Conservation (phyloP, 2,329 filamentous ascomycete genomes). For the Aspergillus fischeri region DNA sequence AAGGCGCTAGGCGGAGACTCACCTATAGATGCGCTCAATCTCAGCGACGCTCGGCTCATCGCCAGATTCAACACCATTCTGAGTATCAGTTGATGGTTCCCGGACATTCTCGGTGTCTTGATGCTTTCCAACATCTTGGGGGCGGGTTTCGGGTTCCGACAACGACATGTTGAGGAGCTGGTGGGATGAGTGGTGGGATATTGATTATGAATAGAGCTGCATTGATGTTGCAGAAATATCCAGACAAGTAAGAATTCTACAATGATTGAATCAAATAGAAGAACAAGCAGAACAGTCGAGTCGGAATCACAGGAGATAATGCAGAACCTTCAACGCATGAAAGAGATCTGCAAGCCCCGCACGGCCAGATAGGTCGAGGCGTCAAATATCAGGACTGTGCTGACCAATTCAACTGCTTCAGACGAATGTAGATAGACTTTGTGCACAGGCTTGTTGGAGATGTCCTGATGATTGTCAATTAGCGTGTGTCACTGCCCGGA, state of each 20-base stretch:
- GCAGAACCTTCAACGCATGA: background rate
- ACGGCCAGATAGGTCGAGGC: too few relatives aligned
- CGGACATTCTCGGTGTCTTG: background rate
- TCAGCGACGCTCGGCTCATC: slow-evolving; percentile 28
- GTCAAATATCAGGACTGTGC: background rate
- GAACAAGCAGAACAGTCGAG: background rate
- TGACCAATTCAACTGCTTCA: too few relatives aligned
- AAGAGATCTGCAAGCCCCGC: background rate
- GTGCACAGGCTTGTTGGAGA: background rate
- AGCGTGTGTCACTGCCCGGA: background rate
- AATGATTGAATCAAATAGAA: background rate
- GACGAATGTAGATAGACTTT: background rate
- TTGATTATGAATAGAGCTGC: background rate
- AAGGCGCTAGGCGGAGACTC: background rate
- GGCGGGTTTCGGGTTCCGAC: background rate
- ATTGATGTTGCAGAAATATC: background rate
- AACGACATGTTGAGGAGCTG: background rate
- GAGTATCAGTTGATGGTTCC: slow-evolving; percentile 4
- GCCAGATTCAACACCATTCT: slow-evolving; percentile 20
- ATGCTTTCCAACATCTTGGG: background rate
- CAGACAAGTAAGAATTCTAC: too few relatives aligned
- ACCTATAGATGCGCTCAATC: slow-evolving; percentile 39
- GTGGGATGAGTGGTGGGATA: background rate
- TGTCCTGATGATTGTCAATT: background rate
- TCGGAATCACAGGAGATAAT: too few relatives aligned